These are phyloP conservation scores for Verticillium isaacii DNA, from an alignment of 2,329 filamentous ascomycete species.

Conservation along the genomic window DNA sequence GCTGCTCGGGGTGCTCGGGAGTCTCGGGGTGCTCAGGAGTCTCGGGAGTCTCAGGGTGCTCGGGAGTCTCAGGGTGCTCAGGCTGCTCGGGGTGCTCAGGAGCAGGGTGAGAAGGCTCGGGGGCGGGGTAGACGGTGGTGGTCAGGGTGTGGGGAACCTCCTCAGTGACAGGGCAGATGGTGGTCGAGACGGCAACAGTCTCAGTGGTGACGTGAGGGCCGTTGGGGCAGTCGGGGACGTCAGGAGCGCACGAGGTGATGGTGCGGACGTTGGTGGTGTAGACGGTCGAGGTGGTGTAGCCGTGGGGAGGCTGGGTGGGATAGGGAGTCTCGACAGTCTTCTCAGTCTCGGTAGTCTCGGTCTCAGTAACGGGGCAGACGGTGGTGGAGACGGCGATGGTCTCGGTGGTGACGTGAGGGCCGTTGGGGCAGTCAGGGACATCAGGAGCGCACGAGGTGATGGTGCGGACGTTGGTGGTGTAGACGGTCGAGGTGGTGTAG, in stretches of 20 bases:
- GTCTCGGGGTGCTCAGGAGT: not conserved
- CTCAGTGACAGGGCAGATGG: constrained; percentile 24
- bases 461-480: constrained; percentile 13
- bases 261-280: constrained; percentile 13
- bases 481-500: constrained; percentile 12
- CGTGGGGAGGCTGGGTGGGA: not conserved
- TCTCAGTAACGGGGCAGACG: constrained; percentile 23
- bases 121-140: not conserved
- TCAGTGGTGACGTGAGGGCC: constrained; percentile 29
- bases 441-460: constrained; percentile 10
- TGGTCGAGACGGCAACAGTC: constrained; percentile 33
- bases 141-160: not conserved
- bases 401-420: constrained; percentile 30
- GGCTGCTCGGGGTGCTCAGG: not conserved
- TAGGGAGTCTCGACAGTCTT: not conserved
- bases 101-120: not conserved
- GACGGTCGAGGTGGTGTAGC: constrained; percentile 10
- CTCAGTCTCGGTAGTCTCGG: not conserved
- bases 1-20: not conserved
- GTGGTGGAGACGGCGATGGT: constrained; percentile 33
- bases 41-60: too few relatives aligned
- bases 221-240: constrained; percentile 3
- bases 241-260: constrained; percentile 9
- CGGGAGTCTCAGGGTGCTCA: not conserved
- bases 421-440: constrained; percentile 4